These are phyloP conservation scores for Termitomyces sp. DNA, from an alignment of 768 basidiomycete species.

Conservation along the genomic window DNA sequence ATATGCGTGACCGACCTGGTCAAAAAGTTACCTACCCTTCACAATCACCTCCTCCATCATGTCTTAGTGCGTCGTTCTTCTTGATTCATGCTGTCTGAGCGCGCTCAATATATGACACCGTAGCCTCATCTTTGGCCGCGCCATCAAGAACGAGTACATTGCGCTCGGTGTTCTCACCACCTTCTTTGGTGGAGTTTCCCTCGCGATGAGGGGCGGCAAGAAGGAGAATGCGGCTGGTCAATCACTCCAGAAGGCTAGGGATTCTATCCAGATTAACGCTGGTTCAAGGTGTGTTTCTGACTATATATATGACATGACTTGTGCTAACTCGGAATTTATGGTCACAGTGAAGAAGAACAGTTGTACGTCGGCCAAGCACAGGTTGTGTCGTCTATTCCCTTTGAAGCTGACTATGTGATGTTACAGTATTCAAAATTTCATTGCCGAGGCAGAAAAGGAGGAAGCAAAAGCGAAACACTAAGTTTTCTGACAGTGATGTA, in stretches of 20 bases:
- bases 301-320: not conserved
- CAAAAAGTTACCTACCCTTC: constrained; percentile 16
- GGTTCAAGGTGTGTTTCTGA: constrained; percentile 58
- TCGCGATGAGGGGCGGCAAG: constrained; percentile 55
- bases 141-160: constrained; percentile 80
- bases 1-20: constrained; percentile 11
- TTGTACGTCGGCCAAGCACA: constrained; percentile 54
- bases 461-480: constrained; percentile 51
- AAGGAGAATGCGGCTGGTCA: constrained; percentile 41
- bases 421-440: constrained; percentile 75
- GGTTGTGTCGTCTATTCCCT: not conserved
- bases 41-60: constrained; percentile 13
- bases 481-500: constrained; percentile 11
- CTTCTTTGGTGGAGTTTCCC: constrained; percentile 51
- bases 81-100: not conserved
- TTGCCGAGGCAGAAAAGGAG: constrained; percentile 82
- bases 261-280: constrained; percentile 60
- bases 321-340: constrained; percentile 13
- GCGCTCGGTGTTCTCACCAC: constrained; percentile 62
- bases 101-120: not conserved
- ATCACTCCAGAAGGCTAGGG: constrained; percentile 56
- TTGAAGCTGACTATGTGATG: constrained; percentile 30
- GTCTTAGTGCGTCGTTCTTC: constrained; percentile 18
- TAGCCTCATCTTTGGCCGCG: constrained; percentile 77
- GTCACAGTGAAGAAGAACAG: constrained; percentile 73